Evolutionary conservation across 2,329 filamentous ascomycete genomes (phyloP), one percentile per base, ranked within the genome.

Genomic region (Clarireedia monteithiana): DNA sequence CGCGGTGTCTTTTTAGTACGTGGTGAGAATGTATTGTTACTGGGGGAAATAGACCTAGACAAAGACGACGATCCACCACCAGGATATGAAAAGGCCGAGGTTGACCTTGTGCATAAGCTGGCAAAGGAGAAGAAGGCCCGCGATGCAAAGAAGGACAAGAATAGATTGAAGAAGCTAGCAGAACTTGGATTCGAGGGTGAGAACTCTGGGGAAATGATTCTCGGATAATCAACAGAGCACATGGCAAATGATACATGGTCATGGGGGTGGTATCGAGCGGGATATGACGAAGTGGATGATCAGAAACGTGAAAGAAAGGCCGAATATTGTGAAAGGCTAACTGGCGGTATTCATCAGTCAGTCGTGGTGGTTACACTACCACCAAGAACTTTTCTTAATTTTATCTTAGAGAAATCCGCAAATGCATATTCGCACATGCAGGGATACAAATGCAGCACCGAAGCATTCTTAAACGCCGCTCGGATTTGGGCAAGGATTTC

Each of bases 41-140:
- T 97, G 17, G 94, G 94, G 39, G 95, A 97, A 73, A 95, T 99
- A 66, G 94, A 99, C 70, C 82, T 99, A 24, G 94, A 99, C 75
- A 90, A 88, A 68, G 94, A 99, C 72, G 94, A 99, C 71, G 85
- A 95, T 57, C 79, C 90, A 14, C 90, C 89, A 1, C 71, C 77
- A 4, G 83, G 85, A 34, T 90, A 87, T 61, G 75, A 82, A 65
- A 68, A 71, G 61, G 90, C 84, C 1, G 79, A 89, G 1, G 75
- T 84, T 48, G 81, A 86, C 48, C 74, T 85, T 60, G 89, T 95
- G 39, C 83, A 85, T 62, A 82, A 80, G 59, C 72, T 94, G 46
- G 87, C 86, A 61, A 88, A 89, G 71, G 80, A 87, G 67, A 83
- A 85, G 68, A 86, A 88, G 61, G 75, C 72, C 4, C 76, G 79